phyloP scores from a whole-genome alignment of 164 flowering plant genomes.

The Amborella trichopoda region DNA sequence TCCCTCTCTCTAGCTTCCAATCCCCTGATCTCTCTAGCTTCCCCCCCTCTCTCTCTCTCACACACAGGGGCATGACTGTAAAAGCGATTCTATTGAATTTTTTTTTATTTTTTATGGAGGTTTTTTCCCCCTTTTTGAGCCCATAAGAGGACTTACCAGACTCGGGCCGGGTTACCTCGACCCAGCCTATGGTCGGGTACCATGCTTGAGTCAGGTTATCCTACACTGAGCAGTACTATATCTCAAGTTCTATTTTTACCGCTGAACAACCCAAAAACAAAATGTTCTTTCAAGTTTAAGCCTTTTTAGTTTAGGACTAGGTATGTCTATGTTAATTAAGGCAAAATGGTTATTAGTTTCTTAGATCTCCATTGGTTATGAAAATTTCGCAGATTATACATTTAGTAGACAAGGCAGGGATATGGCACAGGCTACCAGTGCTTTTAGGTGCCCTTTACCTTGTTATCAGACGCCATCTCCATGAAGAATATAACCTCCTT shows the following conservation, averaged over 20 bases:
- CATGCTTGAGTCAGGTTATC: neutral
- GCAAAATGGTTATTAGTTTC: neutral
- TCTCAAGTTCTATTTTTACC: too few species aligned
- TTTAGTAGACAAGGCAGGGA: constrained; percentile 18
- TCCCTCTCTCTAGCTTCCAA: too few species aligned
- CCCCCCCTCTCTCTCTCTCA: neutral
- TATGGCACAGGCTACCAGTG: constrained; percentile 36
- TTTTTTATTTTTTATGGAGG: too few species aligned
- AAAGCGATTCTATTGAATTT: too few species aligned
- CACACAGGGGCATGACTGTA: too few species aligned
- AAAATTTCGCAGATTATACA: constrained; percentile 28
- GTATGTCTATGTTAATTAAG: neutral
- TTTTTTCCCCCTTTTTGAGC: too few species aligned
- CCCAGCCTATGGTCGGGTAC: neutral
- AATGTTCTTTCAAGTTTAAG: neutral
- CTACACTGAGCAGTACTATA: neutral
- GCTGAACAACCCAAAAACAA: too few species aligned
- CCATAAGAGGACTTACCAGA: too few species aligned
- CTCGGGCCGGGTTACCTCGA: too few species aligned
- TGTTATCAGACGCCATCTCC: constrained; percentile 23
- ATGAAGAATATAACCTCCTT: constrained; percentile 23
- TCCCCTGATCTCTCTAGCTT: too few species aligned
- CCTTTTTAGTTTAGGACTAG: neutral
- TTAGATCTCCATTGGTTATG: too few species aligned
- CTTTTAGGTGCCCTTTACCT: constrained; percentile 25